Base-by-base conservation (phyloP, 176 grass and related monocot genomes). In the Carex pumila region DNA sequence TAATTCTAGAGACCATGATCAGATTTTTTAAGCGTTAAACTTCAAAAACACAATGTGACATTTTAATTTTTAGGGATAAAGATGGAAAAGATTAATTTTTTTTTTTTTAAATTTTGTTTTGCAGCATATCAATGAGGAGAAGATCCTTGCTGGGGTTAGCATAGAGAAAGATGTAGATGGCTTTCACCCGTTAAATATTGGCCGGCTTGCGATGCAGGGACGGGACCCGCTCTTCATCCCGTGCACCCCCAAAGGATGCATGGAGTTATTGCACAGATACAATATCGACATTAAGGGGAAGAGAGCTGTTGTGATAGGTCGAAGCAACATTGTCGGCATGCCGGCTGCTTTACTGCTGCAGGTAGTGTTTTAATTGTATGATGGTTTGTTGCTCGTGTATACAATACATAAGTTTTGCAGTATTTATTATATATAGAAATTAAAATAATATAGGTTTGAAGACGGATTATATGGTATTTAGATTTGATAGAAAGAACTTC, bases 211-310 rank as follows among this genome's bases (percentile, higher is more conserved):
- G 39, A 99, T 99, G 96, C 96, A 99, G 91, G 93, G 96, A 29
- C 70, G 96, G 41, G 85, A 99, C 45, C 91, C 96, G 0, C 89
- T 93, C 60, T 98, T 95, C 91, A 89, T 95, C 79, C 93, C 96
- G 47, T 98, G 96, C 88, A 98, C 96, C 36, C 96, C 96, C n/a
- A 98, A 95, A 90, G 91, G 96, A 89, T 98, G 96, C 86, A 98
- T 98, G 84, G 96, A 98, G 81, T 84, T 98, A 65, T 84, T 98
- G 22, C 81, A 86, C 83, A 86, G 96, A 89, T 90, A 79, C 80
- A 89, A 88, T 78, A 88, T 93, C 65, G 89, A 98, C 81, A 91
- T 98, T 62, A 95, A 98, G 84, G 96, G 91, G 82, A 95, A 93
- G 76, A 87, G 88, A 88, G 89, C 93, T 50, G 93, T 98, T 75